Base-by-base conservation (phyloP, 192 early-diverging fungal genomes). In the Gonapodya prolifera region DNA sequence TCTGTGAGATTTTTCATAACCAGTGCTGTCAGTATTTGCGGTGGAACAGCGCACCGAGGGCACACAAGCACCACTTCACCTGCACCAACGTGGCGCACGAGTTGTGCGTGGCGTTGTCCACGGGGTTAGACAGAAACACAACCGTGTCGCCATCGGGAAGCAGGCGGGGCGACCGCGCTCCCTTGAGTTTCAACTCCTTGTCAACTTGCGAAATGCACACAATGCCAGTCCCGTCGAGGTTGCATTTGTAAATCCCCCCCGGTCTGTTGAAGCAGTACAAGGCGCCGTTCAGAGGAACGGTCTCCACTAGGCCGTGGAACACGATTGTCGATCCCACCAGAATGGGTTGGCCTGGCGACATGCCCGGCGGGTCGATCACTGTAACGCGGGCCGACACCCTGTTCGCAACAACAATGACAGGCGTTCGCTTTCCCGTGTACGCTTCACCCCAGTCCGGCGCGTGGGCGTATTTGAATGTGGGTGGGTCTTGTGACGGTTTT, bases 1-100 rank as follows among this genome's bases (percentile, higher is more conserved):
- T 35, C 45, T 79, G 45, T 13, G 30, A 31, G 28, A 30, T 29
- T 61, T 16, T 8, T 61, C 8, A 8, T 61, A 8, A 35, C 30
- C 73, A 70, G 30, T 75, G 76, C 29, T 75, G 33, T 18, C 18
- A 35, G 18, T 28, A 35, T 0, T 69, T 35, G 33, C 28, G 33
- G 31, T 75, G 75, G n/a, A 35, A 78, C 32, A 29, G 29, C 33
- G 34, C 35, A 69, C 30, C 33, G 30, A 79, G n/a, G 45, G 1
- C 2, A 18, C 23, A 30, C 2, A 30, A 17, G 34, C 1, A 61
- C 35, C 87, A 83, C 73, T 80, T 78, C 28, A 82, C 83, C 36
- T 77, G 36, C 28, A 82, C n/a, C 1, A 91, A 73, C 77, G 80
- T 83, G 13, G 89, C 85, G 35, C 90, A 89, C 30, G 86, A 80